Evolutionary conservation across 2,329 filamentous ascomycete genomes (phyloP), one percentile per base, ranked within the genome.

Genomic region (Conoideocrella luteorostrata): DNA sequence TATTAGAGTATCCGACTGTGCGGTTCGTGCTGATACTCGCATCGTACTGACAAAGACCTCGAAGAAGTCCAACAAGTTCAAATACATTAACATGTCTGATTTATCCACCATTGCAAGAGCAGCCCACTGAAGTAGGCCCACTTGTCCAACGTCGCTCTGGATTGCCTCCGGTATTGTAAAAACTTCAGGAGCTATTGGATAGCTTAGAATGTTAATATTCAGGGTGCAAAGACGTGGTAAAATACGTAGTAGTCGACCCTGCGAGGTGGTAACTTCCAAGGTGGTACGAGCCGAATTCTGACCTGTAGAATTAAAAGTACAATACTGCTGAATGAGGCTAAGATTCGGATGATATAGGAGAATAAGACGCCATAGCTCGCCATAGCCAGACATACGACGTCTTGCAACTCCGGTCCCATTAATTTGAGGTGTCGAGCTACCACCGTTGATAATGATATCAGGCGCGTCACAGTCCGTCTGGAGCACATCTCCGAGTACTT

Each of bases 11-110:
- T 70, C 61, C 45, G 65, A 65, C 41, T 62, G 59, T 0, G 46
- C 29, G 1, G 58, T 62, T 39, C 57, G 64, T 12, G 59, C 61
- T 1, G 68, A 62, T 4, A 71, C 56, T 12, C 71, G 60, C 63
- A 76, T 66, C 26, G 74, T 61, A 39, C 66, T 70, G 22, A 78
- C 58, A 17, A 78, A 60, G 7, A 63, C 60, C 59, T 77, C 71
- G 51, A 74, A 74, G 47, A 77, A 78, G 48, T 77, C 71, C n/a
- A 75, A 58, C 17, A 78, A 62, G 42, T 50, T 73, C 6, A 73
- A 57, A 34, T 71, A 67, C 69, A 78, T 72, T 18, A 80, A 62
- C 17, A 60, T 46, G 43, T 79, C 76, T 1, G 60, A 54, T 43
- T 54, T 65, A 46, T 74, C 71, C 21, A 77, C 65, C 75, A 79